Conservation (phyloP, 1,284 basidiomycete species). For the Gymnopus androsaceus region DNA sequence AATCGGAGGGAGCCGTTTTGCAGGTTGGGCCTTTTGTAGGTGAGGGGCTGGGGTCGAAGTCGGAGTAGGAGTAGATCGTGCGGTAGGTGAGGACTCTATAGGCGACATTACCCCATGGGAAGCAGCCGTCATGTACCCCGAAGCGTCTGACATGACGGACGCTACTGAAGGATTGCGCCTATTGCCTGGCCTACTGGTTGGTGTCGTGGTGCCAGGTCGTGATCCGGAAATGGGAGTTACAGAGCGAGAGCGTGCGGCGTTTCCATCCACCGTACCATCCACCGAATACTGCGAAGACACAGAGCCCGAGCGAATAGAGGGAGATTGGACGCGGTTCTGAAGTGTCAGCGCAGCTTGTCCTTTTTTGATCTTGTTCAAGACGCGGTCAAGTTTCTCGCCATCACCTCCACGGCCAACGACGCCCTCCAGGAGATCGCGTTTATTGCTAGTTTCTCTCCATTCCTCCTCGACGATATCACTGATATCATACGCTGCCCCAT, state of each 20-base stretch:
- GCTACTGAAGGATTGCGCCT: conserved; percentile 62
- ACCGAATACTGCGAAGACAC: conserved; percentile 21
- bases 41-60: conserved; percentile 28
- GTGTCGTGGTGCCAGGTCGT: conserved; percentile 35
- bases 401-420: conserved; percentile 56
- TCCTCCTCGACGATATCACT: conserved; percentile 91
- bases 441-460: conserved; percentile 48
- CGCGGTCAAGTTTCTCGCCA: conserved; percentile 75
- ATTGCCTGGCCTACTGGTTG: conserved; percentile 19
- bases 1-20: conserved; percentile 39
- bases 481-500: conserved; percentile 88
- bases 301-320: conserved; percentile 13
- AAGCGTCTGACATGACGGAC: conserved; percentile 64
- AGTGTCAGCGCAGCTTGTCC: conserved; percentile 22
- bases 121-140: conserved; percentile 54
- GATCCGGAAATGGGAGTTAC: conserved; percentile 29
- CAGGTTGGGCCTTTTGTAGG: conserved; percentile 6
- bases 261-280: conserved; percentile 16
- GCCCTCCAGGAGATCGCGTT: conserved; percentile 67
- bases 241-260: conserved; percentile 34
- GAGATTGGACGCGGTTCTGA: conserved; percentile 30
- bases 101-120: conserved; percentile 24
- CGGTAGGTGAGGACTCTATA: not conserved
- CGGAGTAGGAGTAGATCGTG: conserved; percentile 3
- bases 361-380: conserved; percentile 72